Percentiles rank a stretch among this genome's conserved stretches.
Conservation (phyloP, 176 grass and related monocot species). For the Saccharum officinarum region DNA sequence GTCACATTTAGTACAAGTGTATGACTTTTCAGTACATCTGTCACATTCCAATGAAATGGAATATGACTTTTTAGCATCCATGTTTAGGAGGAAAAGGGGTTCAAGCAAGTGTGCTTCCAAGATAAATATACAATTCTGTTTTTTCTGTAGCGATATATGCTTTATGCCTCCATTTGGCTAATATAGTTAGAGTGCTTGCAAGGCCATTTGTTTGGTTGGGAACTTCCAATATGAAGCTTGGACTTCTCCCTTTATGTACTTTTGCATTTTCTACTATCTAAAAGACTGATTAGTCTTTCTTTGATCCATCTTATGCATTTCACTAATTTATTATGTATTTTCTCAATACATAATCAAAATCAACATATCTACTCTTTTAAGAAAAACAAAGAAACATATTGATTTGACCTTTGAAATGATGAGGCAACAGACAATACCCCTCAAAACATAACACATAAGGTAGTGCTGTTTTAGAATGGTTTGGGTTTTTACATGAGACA, state of each 20-base stretch:
- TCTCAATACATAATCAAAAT: not conserved
- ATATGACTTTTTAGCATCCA: no score
- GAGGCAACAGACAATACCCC: not conserved
- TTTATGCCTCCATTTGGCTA: no score
- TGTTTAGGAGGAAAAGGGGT: no score
- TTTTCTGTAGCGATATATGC: no score
- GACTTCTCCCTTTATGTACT: not conserved
- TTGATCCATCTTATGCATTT: not conserved
- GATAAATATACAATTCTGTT: no score
- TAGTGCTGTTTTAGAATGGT: not conserved
- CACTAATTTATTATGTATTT: not conserved
- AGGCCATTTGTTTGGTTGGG: not conserved
- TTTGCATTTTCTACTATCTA: not conserved
- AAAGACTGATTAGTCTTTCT: conserved; percentile 7
- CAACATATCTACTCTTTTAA: not conserved
- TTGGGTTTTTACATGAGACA: not conserved
- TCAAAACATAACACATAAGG: not conserved
- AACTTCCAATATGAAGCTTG: not conserved
- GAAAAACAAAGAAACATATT: not conserved
- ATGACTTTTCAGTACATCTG: no score
- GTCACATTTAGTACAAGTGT: no score
- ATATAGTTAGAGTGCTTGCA: not conserved
- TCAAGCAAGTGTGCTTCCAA: no score
- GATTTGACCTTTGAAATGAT: not conserved
- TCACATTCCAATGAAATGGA: no score